Percentiles rank a stretch among this genome's conserved stretches.
Conservation (phyloP, 805 yeast genomes). For the Starmerella potacharoeniae region DNA sequence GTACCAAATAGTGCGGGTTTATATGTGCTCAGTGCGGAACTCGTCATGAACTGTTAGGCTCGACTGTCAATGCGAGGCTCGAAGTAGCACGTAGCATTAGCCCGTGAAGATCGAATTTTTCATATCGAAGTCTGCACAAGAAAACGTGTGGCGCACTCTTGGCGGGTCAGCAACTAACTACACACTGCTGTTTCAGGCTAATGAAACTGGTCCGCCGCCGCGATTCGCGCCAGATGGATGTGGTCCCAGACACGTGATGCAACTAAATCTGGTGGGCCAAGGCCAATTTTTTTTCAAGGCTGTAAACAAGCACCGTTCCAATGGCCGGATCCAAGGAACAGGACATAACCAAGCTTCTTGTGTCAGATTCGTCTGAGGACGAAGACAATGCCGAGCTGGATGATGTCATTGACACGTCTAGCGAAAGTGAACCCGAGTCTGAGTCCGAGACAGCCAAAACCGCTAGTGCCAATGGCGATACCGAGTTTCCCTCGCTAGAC, state of each 20-base stretch:
- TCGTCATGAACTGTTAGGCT: no score
- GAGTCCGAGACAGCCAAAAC: background rate
- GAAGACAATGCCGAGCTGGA: conserved; percentile 7
- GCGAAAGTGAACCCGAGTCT: conserved; percentile 5
- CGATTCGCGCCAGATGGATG: background rate
- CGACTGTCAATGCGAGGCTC: no score
- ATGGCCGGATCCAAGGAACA: background rate
- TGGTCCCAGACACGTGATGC: background rate
- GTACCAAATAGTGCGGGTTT: no score
- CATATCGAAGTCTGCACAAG: no score
- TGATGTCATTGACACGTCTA: conserved; percentile 11
- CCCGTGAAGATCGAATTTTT: no score
- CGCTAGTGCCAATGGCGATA: background rate
- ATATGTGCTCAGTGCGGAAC: no score
- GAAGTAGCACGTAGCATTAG: no score
- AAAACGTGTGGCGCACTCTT: no score
- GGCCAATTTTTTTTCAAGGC: background rate
- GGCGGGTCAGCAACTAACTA: no score
- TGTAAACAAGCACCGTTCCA: background rate
- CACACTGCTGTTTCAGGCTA: no score
- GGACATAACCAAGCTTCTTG: conserved; percentile 12
- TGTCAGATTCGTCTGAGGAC: conserved; percentile 7
- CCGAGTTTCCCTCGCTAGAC: conserved; percentile 35
- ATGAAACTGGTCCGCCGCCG: no score
- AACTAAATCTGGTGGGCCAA: background rate